Evolutionary conservation across 2,329 filamentous ascomycete species (phyloP).

Genomic region (Claviceps humidiphila): DNA sequence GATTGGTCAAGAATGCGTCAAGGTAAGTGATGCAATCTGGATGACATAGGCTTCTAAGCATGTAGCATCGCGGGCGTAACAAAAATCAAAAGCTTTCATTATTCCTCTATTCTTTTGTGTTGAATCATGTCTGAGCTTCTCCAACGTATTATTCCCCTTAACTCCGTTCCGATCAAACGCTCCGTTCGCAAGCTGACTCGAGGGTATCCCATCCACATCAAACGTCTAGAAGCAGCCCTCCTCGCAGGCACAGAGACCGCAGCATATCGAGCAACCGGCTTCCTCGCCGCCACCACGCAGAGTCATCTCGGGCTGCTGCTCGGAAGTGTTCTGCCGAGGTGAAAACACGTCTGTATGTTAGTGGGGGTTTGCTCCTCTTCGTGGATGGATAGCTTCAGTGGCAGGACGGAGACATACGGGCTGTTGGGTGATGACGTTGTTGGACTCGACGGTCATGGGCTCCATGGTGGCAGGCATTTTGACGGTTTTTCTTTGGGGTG

Average conservation of each 20-base stretch:
- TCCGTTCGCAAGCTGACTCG: neutral
- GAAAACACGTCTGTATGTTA: neutral
- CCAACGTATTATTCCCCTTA: too few relatives aligned
- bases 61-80: too few relatives aligned
- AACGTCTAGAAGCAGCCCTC: neutral
- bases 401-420: neutral
- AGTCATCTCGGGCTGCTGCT: conserved; percentile 1
- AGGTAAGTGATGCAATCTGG: too few relatives aligned
- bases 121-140: too few relatives aligned
- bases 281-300: conserved; percentile 1
- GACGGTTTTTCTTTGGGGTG: neutral
- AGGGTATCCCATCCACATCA: too few relatives aligned
- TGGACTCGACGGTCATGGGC: neutral
- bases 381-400: too few relatives aligned
- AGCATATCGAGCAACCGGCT: conserved; percentile 2
- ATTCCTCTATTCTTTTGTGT: too few relatives aligned
- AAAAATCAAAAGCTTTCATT: too few relatives aligned
- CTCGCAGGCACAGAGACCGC: conserved; percentile 1
- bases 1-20: too few relatives aligned
- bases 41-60: too few relatives aligned
- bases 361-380: neutral
- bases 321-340: neutral
- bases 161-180: too few relatives aligned
- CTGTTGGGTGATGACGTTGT: neutral
- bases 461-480: neutral